Conservation (phyloP, 140 eudicot genomes). For the Bidens hawaiensis region DNA sequence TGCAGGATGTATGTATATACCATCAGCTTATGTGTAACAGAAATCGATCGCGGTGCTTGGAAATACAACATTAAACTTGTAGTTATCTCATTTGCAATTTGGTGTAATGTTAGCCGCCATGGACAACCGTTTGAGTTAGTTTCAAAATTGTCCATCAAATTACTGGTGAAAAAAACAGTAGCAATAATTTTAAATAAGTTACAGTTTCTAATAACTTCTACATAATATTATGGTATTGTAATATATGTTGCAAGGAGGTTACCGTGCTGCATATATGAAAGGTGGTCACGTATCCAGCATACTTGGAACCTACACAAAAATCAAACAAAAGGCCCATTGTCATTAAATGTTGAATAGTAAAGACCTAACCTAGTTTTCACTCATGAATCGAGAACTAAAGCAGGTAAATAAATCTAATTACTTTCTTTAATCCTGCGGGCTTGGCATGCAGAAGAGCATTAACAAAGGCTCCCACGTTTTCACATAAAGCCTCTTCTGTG, state of each 20-base stretch:
- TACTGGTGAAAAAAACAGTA: too few relatives aligned
- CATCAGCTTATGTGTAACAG: too few relatives aligned
- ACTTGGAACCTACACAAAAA: conserved; percentile 67
- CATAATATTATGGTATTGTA: not conserved
- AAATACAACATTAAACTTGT: conserved; percentile 8
- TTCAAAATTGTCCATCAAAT: not conserved
- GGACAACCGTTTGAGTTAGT: conserved; percentile 25
- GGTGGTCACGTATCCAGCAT: conserved; percentile 74
- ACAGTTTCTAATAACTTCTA: not conserved
- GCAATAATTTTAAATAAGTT: too few relatives aligned
- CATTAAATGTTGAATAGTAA: not conserved
- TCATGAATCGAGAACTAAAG: not conserved
- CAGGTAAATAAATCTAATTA: conserved; percentile 30
- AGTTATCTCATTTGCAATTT: conserved; percentile 42
- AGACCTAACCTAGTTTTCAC: not conserved
- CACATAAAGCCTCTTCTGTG: conserved; percentile 77
- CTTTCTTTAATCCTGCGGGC: conserved; percentile 91
- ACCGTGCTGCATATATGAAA: conserved; percentile 93
- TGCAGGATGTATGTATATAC: too few relatives aligned
- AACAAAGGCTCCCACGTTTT: conserved; percentile 85
- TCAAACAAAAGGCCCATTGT: not conserved
- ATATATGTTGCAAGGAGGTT: conserved; percentile 7
- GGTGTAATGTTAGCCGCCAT: conserved; percentile 61
- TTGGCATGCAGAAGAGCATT: conserved; percentile 91
- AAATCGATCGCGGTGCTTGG: not conserved